Base-by-base conservation (phyloP, 148 eudicot genomes). In the Spergularia marina region DNA sequence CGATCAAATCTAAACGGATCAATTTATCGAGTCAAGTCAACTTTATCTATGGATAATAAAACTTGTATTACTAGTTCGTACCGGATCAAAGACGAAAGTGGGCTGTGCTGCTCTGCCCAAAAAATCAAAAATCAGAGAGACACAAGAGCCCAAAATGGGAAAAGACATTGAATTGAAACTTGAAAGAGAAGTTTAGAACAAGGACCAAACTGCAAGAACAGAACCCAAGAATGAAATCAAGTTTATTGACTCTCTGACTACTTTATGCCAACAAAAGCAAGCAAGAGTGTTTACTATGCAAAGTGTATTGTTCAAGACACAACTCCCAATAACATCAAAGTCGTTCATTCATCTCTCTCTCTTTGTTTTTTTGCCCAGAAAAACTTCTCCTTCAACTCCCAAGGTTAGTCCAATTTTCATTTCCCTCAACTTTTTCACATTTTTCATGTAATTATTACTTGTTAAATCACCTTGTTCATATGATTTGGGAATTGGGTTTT, bases 351-450 rank as follows among this genome's bases (percentile, higher is more conserved):
- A 23, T 23, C 25, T 23, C 25, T 23, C 25, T 23, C 25, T 23
- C 60, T 63, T 55, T 2, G 25, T 64, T 21, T 58, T 47, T 47
- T 72, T 65, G 8, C 30, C 73, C n/a, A 65, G n/a, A 76, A 72
- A 12, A 30, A 30, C 36, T 30, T 30, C 77, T 75, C 77, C 84
- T 73, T 83, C 80, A 60, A 58, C 74, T 83, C 81, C 81, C 76
- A 79, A 83, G 83, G 89, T 83, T 70, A 76, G 86, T 83, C 75
- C 74, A 71, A 68, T 20, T 64, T 70, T 58, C 16, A 73, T 21
- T 59, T 7, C 76, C 75, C 81, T 39, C 2, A 60, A 39, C 36
- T 30, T 77, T 71, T 51, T 10, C 10, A 11, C n/a, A 63, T 68
- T 57, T 23, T 61, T 59, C 25, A 39, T 40, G 44, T 16, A 13